Conservation (phyloP, 1,284 basidiomycete genomes). For the Boletus hoseneyae region DNA sequence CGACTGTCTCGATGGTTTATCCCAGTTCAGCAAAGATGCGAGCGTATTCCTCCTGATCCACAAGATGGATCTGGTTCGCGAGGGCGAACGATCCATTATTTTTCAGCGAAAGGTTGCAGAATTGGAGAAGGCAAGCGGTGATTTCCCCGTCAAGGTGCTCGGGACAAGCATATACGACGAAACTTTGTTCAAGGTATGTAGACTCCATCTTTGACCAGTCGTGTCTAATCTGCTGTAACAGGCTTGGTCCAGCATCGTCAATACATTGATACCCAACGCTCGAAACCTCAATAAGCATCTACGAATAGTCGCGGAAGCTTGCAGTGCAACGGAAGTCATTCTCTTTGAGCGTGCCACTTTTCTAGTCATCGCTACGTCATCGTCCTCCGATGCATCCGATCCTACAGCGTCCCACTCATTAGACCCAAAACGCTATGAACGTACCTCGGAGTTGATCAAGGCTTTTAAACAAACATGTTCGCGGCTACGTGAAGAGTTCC, state of each 20-base stretch:
- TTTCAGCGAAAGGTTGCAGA: conserved; percentile 72
- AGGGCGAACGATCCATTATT: conserved; percentile 48
- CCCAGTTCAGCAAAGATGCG: conserved; percentile 75
- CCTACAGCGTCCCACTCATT: conserved; percentile 45
- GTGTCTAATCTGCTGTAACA: conserved; percentile 34
- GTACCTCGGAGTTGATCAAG: conserved; percentile 94
- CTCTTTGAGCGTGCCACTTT: conserved; percentile 98
- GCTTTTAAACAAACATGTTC: conserved; percentile 90
- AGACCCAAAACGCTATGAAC: conserved; percentile 86
- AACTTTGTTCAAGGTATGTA: conserved; percentile 85
- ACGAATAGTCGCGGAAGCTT: conserved; percentile 79
- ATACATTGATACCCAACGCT: conserved; percentile 94
- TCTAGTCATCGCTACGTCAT: conserved; percentile 86
- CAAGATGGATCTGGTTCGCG: conserved; percentile 90
- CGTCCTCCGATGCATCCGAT: conserved; percentile 32
- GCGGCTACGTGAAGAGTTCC: conserved; percentile 78
- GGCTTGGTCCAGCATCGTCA: conserved; percentile 98
- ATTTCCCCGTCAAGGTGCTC: conserved; percentile 63
- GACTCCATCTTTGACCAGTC: conserved; percentile 2
- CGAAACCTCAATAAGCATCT: conserved; percentile 85
- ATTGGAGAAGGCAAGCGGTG: conserved; percentile 62
- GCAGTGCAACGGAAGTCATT: conserved; percentile 89
- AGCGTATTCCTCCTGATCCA: conserved; percentile 91
- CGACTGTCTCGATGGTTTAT: conserved; percentile 79
- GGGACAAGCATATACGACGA: conserved; percentile 99